phyloP scores from a whole-genome alignment of 768 basidiomycete species.

The Phlebiopsis flavidoalba region DNA sequence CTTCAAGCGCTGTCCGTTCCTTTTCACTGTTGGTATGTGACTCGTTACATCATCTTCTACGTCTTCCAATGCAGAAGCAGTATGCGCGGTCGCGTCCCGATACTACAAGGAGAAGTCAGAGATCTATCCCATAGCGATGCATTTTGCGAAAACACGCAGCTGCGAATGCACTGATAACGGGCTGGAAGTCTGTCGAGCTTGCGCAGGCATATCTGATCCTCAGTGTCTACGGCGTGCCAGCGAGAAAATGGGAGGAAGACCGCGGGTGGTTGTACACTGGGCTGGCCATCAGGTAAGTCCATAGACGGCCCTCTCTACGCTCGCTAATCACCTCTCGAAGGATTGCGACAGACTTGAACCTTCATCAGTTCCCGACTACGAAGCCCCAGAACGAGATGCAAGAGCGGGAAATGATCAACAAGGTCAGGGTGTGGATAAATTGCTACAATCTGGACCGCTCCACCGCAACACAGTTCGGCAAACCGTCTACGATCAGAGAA shows the following conservation, averaged over 20 bases:
- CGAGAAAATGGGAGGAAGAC: conserved; percentile 85
- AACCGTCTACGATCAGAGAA: conserved; percentile 84
- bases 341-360: conserved; percentile 85
- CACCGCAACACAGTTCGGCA: conserved; percentile 84
- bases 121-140: conserved; percentile 85
- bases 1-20: conserved; percentile 81
- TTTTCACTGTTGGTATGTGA: conserved; percentile 79
- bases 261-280: conserved; percentile 88
- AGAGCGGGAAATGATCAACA: conserved; percentile 80
- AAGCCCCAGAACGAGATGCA: conserved; percentile 71
- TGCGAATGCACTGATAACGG: conserved; percentile 74
- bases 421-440: conserved; percentile 84
- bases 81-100: conserved; percentile 83
- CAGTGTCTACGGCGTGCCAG: conserved; percentile 77
- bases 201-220: conserved; percentile 90
- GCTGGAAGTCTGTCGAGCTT: conserved; percentile 67
- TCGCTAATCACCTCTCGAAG: conserved; percentile 31
- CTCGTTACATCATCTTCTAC: not conserved
- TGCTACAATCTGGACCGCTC: conserved; percentile 89
- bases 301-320: not conserved
- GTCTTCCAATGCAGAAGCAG: conserved; percentile 28
- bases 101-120: conserved; percentile 81
- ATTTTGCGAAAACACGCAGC: conserved; percentile 82
- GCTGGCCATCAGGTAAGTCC: conserved; percentile 65
- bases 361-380: conserved; percentile 72